Evolutionary conservation across 768 basidiomycete species (phyloP), one percentile per base, ranked within the genome.

Genomic region (Kwoniella bestiolae): DNA sequence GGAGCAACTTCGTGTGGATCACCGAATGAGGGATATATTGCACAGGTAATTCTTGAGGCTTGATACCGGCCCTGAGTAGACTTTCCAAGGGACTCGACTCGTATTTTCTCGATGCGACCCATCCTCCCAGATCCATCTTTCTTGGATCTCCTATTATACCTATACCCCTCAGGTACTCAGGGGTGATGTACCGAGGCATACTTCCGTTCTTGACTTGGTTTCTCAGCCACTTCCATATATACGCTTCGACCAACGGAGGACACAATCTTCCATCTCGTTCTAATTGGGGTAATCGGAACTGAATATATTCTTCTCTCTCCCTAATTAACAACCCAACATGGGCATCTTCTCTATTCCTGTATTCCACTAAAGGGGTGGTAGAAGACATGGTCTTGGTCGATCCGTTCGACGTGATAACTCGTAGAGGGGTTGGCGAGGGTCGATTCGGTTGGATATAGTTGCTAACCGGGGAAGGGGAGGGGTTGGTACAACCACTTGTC

Each of bases 1-100:
- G 38, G 12, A 52, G n/a, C 18, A 65, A 9, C 34, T 45, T 32
- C 11, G 58, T 44, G 26, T 51, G 50, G 6, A 59, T 31, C 12
- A 68, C n/a, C n/a, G 73, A 74, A 59, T 67, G 63, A 7, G 68
- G 68, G 9, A 74, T 63, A 52, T 65, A 57, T 23, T 67, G 70
- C 0, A 38, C 6, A 8, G 73, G 73, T 18, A 74, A 38, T 41
- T 74, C 62, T 32, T 25, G 56, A 2, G 68, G 68, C 21, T 49
- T 51, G 26, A 74, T 67, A 8, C 73, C 73, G 5, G 66, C 66
- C 28, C 73, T 53, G 2, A 74, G 53, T 5, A 74, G 57, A 26
- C 55, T 49, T 62, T 74, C 73, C 8, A 66, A 26, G 4, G 70
- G 68, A 9, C 68, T 67, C 70, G 70, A 74, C 5, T 18, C 21